phyloP scores from a whole-genome alignment of 1,284 basidiomycete species.

The Malassezia arunalokei region DNA sequence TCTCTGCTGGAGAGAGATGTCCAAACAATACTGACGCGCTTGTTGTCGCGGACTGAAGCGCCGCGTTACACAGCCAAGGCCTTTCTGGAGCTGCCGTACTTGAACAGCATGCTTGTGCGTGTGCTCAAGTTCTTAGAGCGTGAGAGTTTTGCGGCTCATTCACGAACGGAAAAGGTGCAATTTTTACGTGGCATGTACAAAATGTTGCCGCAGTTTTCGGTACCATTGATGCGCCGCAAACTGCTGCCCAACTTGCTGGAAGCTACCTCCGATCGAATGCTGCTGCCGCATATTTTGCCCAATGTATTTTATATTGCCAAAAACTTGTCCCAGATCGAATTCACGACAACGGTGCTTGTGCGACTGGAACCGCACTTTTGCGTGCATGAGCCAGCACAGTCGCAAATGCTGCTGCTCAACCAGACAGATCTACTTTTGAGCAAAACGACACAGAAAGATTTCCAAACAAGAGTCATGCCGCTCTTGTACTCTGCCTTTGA shows the following conservation, averaged over 20 bases:
- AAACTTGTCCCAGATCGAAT: conserved; percentile 76
- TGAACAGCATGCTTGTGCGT: conserved; percentile 85
- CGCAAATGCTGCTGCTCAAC: conserved; percentile 56
- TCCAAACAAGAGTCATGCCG: conserved; percentile 83
- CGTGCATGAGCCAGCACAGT: conserved; percentile 90
- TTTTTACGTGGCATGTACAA: conserved; percentile 70
- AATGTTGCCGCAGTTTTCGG: conserved; percentile 75
- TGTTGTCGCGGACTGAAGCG: conserved; percentile 58
- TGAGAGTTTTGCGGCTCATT: conserved; percentile 84
- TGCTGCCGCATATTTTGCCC: conserved; percentile 76
- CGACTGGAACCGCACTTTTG: conserved; percentile 79
- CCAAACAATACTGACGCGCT: conserved; percentile 21
- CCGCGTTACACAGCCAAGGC: conserved; percentile 63
- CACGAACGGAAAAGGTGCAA: conserved; percentile 84
- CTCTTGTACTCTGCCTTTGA: conserved; percentile 90
- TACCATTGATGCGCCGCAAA: conserved; percentile 73
- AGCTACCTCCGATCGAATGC: conserved; percentile 21
- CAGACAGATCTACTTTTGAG: conserved; percentile 73
- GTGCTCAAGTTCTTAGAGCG: conserved; percentile 93
- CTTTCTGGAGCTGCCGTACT: conserved; percentile 73
- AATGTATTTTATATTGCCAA: conserved; percentile 73
- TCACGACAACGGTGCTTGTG: conserved; percentile 67
- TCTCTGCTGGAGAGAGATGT: conserved; percentile 29
- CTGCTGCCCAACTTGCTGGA: conserved; percentile 67
- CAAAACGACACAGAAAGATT: conserved; percentile 75